Evolutionary conservation across 176 grass and related monocot genomes (phyloP).

Genomic region (Oryza glumipatula): DNA sequence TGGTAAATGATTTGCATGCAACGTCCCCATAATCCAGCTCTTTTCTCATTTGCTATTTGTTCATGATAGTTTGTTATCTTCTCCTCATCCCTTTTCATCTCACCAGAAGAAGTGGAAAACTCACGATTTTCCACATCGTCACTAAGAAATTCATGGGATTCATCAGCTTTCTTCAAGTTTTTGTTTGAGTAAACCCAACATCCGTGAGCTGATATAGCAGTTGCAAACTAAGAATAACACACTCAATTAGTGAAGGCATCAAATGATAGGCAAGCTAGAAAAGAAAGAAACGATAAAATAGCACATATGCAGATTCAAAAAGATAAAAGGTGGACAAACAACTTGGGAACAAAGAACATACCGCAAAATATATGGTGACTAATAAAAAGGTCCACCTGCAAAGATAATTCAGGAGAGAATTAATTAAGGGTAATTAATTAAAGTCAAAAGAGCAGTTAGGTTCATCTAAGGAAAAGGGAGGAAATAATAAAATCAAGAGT

Average conservation of each 20-base stretch:
- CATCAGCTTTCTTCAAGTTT: conserved; percentile 42
- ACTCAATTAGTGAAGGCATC: background rate
- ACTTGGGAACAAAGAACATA: conserved; percentile 38
- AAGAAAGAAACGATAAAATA: background rate
- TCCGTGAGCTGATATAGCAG: conserved; percentile 69
- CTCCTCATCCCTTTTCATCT: conserved; percentile 34
- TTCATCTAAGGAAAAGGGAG: background rate
- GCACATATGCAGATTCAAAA: background rate
- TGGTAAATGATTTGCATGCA: conserved; percentile 77
- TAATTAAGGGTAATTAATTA: background rate
- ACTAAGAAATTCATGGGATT: conserved; percentile 53
- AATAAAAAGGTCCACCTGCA: conserved; percentile 83
- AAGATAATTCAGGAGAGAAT: conserved; percentile 32
- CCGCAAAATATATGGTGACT: conserved; percentile 72
- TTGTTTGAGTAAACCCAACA: conserved; percentile 70
- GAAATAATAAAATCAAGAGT: conserved; percentile 27
- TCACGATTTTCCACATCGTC: conserved; percentile 50
- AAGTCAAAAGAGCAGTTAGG: conserved; percentile 1
- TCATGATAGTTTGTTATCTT: conserved; percentile 50
- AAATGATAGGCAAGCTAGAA: background rate
- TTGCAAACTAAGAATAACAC: conserved; percentile 53
- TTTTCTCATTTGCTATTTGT: conserved; percentile 58
- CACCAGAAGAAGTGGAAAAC: conserved; percentile 38
- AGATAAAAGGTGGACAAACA: background rate
- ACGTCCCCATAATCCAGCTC: conserved; percentile 63